Evolutionary conservation across 2,329 filamentous ascomycete species (phyloP).

Genomic region (Endothia cerciana): DNA sequence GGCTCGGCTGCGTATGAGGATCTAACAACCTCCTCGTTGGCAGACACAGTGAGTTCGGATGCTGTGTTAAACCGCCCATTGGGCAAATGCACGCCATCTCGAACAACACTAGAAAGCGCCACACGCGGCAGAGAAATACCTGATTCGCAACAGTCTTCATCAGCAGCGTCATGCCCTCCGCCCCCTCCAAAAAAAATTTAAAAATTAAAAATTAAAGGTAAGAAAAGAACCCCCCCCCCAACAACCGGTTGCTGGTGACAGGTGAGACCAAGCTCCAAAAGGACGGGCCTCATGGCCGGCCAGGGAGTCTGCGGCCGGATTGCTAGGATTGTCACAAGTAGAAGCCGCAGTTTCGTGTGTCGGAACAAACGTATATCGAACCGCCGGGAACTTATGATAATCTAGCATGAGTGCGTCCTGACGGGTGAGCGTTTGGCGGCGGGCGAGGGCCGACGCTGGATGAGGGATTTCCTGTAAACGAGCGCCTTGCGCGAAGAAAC

Average conservation of each 20-base stretch:
- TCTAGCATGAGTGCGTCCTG: neutral
- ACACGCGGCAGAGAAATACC: neutral
- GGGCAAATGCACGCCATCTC: neutral
- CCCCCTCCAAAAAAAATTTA: too few species aligned
- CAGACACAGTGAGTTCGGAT: neutral
- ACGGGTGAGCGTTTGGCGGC: too few species aligned
- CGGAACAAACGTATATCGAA: slow-evolving; percentile 1
- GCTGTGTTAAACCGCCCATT: neutral
- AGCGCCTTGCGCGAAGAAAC: neutral
- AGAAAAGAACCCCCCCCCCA: too few species aligned
- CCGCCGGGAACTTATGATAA: neutral
- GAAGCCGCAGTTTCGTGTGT: neutral
- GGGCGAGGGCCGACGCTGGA: neutral
- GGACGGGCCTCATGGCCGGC: neutral
- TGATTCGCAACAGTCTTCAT: neutral
- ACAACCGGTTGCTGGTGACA: neutral
- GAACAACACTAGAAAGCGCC: neutral
- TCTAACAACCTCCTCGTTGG: neutral
- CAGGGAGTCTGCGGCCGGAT: neutral
- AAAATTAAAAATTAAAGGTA: too few species aligned
- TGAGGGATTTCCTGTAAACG: neutral
- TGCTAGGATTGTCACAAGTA: neutral
- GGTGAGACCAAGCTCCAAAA: neutral
- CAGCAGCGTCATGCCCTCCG: neutral
- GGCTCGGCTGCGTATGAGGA: neutral